Conservation (phyloP, 2,329 filamentous ascomycete species). For the Hymenoscyphus repandus region DNA sequence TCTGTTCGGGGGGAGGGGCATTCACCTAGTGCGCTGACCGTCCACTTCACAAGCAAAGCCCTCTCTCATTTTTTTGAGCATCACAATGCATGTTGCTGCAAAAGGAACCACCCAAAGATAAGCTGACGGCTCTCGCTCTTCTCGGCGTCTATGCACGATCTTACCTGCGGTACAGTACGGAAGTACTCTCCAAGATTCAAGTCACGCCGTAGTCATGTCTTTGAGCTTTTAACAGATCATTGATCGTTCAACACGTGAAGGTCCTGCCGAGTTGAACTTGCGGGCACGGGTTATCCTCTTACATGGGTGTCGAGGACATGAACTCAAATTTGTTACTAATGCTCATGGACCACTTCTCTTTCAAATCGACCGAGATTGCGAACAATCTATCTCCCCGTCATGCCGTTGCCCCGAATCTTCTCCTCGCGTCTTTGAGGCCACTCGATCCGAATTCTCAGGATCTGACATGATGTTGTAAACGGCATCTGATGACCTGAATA, state of each 20-base stretch:
- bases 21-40: too few relatives aligned
- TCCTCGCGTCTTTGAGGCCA: background rate
- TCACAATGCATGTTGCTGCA: too few relatives aligned
- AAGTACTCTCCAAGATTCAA: background rate
- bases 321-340: background rate
- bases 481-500: constrained; percentile 9
- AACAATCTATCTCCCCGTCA: constrained; percentile 8
- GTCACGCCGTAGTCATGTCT: background rate
- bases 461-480: constrained; percentile 1
- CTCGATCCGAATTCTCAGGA: background rate
- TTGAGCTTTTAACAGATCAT: too few relatives aligned
- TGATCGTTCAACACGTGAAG: background rate
- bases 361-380: constrained; percentile 7
- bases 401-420: constrained; percentile 5
- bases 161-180: too few relatives aligned
- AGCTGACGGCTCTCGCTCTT: too few relatives aligned
- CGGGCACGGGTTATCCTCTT: too few relatives aligned
- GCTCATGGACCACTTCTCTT: background rate
- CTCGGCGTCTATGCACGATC: too few relatives aligned
- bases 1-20: too few relatives aligned
- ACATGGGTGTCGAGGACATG: background rate
- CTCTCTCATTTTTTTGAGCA: too few relatives aligned
- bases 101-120: too few relatives aligned
- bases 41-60: too few relatives aligned
- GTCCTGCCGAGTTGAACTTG: background rate